phyloP scores from a whole-genome alignment of 768 basidiomycete genomes.

The Termitomyces sp. region DNA sequence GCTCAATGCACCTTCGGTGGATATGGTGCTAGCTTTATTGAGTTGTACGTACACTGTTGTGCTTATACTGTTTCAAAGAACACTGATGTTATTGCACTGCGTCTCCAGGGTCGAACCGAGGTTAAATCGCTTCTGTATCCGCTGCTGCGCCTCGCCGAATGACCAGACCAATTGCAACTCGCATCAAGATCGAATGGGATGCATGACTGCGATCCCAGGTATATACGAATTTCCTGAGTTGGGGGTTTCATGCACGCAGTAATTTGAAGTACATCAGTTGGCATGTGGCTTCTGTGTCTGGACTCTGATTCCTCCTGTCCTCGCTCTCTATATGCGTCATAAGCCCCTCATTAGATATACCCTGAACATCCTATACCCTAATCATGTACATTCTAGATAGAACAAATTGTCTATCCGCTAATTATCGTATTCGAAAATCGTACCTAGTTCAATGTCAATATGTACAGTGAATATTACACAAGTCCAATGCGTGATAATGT shows the following conservation, averaged over 20 bases:
- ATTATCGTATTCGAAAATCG: neutral
- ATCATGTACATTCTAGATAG: conserved; percentile 11
- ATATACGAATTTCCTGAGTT: conserved; percentile 38
- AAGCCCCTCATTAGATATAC: neutral
- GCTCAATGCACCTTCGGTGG: conserved; percentile 52
- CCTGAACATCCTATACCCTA: conserved; percentile 12
- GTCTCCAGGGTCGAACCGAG: conserved; percentile 41
- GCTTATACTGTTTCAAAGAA: neutral
- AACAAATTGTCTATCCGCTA: conserved; percentile 2
- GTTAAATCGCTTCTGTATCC: conserved; percentile 43
- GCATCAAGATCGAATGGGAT: conserved; percentile 43
- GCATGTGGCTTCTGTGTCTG: neutral
- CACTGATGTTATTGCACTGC: neutral
- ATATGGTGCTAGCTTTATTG: conserved; percentile 48
- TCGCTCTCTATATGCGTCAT: neutral
- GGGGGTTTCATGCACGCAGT: conserved; percentile 12
- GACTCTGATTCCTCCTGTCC: neutral
- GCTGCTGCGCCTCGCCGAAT: conserved; percentile 38
- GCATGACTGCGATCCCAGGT: conserved; percentile 41
- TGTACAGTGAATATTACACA: neutral
- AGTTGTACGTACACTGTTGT: conserved; percentile 30
- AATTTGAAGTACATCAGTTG: neutral
- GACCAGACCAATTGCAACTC: conserved; percentile 52
- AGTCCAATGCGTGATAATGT: neutral
- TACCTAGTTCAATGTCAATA: neutral